phyloP scores from a whole-genome alignment of 257 asterid species.

The Buddleja alternifolia region DNA sequence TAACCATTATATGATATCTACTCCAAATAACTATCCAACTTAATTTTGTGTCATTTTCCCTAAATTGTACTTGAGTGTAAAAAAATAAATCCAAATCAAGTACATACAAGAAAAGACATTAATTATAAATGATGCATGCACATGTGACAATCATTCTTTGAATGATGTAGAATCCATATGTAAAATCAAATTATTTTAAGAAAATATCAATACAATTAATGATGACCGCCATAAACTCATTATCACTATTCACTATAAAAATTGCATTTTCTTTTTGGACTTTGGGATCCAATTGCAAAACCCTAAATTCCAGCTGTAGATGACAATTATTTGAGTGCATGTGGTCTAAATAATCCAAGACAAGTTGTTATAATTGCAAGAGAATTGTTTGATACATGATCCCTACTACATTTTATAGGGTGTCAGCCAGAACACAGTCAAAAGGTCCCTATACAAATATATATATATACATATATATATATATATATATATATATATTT shows the following conservation, averaged over 20 bases:
- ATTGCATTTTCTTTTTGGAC: constrained; percentile 17
- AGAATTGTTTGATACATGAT: constrained; percentile 54
- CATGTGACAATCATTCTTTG: constrained; percentile 45
- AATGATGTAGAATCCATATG: constrained; percentile 8
- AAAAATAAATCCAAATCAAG: constrained; percentile 19
- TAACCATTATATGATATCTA: background rate
- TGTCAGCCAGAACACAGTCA: constrained; percentile 34
- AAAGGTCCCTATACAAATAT: constrained; percentile 12
- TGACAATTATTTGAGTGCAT: constrained; percentile 65
- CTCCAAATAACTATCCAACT: background rate
- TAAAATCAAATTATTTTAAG: constrained; percentile 1
- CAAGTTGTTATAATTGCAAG: constrained; percentile 52
- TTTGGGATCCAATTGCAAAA: constrained; percentile 34
- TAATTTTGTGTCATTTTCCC: constrained; percentile 11
- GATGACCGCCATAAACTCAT: constrained; percentile 23
- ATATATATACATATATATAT: too few relatives aligned
- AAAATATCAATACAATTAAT: constrained; percentile 11
- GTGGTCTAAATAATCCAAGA: constrained; percentile 70
- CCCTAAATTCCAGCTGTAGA: constrained; percentile 44
- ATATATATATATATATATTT: too few relatives aligned
- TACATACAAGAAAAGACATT: constrained; percentile 6
- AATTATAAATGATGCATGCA: constrained; percentile 31
- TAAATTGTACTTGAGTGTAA: background rate
- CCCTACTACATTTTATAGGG: constrained; percentile 48
- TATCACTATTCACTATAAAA: constrained; percentile 22